Base-by-base conservation (phyloP, 768 basidiomycete genomes). In the Amanita inopinata region DNA sequence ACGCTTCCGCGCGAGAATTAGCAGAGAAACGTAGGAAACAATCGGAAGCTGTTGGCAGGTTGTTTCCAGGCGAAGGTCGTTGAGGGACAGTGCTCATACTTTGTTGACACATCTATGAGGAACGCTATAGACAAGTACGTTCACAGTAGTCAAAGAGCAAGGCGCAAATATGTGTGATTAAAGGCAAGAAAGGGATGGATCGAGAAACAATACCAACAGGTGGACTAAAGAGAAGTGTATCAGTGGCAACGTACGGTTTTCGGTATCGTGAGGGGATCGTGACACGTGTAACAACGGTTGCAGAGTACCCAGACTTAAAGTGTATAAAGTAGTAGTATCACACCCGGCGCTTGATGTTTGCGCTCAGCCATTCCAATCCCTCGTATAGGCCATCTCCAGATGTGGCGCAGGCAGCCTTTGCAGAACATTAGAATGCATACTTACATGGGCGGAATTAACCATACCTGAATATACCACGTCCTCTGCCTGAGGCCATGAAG, bases 361-460 rank as follows among this genome's bases (percentile, higher is more conserved):
- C 75, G 53, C 83, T 86, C 76, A 91, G 68, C 94, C 92, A 97
- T 70, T 97, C 93, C 54, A 96, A 74, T 64, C 94, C 94, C 69
- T 97, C 94, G 63, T 98, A 98, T 46, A 98, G 73, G 70, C 96
- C 96, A 61, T 98, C 96, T 52, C 94, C 96, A 53, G 88, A 93
- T 33, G 96, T 97, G 44, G 96, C 96, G 60, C 94, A 99, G 33
- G 96, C 92, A 51, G 94, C 89, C 88, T 99, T 52, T 18, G 43
- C 49, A 24, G 39, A 32, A 20, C 43, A 43, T 49, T 48, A 46
- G 47, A 50, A 49, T 49, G 42, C 42, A 46, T n/a, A 40, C 31
- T 46, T 41, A 39, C 35, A 22, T 24, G 31, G 33, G 47, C 24
- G 41, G 49, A 42, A 46, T 36, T 34, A 46, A 32, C 66, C 79